phyloP scores from a whole-genome alignment of 2,329 filamentous ascomycete species.

The Sporothrix sp. region DNA sequence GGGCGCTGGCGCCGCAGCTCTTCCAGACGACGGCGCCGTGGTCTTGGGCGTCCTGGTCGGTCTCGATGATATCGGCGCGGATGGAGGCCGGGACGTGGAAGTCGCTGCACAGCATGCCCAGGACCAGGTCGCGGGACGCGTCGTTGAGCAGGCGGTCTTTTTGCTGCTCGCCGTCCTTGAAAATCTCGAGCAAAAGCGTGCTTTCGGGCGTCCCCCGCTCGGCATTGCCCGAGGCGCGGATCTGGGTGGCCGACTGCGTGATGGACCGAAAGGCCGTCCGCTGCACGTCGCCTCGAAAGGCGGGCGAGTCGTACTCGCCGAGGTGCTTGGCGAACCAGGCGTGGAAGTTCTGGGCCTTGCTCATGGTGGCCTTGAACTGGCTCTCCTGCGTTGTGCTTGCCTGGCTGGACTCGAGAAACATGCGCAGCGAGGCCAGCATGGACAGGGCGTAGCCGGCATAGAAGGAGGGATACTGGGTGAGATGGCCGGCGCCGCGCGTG shows the following conservation, averaged over 20 bases:
- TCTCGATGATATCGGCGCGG: conserved; percentile 57
- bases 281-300: conserved; percentile 39
- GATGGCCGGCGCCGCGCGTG: conserved; percentile 52
- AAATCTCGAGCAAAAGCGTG: conserved; percentile 65
- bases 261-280: conserved; percentile 55
- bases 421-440: conserved; percentile 65
- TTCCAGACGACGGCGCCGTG: conserved; percentile 64
- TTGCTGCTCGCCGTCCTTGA: conserved; percentile 58
- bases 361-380: conserved; percentile 68
- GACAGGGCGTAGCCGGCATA: conserved; percentile 72
- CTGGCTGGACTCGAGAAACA: conserved; percentile 65
- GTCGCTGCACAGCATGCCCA: conserved; percentile 62
- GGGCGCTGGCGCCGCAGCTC: conserved; percentile 55
- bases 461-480: conserved; percentile 61
- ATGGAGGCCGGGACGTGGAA: conserved; percentile 54
- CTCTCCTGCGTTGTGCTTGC: conserved; percentile 77
- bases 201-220: conserved; percentile 65
- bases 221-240: conserved; percentile 60
- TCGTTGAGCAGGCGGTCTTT: conserved; percentile 56
- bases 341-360: conserved; percentile 66
- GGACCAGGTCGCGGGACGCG: conserved; percentile 58
- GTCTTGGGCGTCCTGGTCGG: conserved; percentile 52
- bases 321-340: conserved; percentile 68
- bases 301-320: conserved; percentile 46
- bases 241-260: conserved; percentile 56